Conservation (phyloP, 768 basidiomycete genomes). For the Tulasnella calospora region DNA sequence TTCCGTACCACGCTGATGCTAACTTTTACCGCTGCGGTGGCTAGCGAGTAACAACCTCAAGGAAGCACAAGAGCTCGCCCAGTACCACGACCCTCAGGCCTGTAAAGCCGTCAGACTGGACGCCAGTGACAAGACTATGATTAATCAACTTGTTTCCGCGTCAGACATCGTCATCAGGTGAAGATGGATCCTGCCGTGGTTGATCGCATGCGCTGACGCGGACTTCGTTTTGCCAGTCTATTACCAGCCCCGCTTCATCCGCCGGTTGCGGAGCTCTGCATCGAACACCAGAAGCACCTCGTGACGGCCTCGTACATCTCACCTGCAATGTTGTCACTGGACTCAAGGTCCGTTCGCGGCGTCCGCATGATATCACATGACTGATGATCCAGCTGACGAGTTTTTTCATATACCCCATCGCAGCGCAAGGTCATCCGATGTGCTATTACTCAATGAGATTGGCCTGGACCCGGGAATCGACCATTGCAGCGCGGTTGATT, state of each 20-base stretch:
- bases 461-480: slow-evolving; percentile 87
- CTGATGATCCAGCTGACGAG: background rate
- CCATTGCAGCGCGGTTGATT: slow-evolving; percentile 75
- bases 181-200: background rate
- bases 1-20: background rate
- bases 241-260: slow-evolving; percentile 74
- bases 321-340: slow-evolving; percentile 61
- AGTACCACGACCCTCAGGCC: slow-evolving; percentile 43
- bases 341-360: slow-evolving; percentile 48
- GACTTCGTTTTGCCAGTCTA: slow-evolving; percentile 46
- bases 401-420: background rate
- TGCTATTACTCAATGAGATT: slow-evolving; percentile 83
- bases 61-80: slow-evolving; percentile 49
- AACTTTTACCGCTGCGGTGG: background rate
- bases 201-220: background rate
- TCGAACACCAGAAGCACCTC: slow-evolving; percentile 63
- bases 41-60: slow-evolving; percentile 66
- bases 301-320: slow-evolving; percentile 92
- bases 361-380: too few species aligned
- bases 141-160: slow-evolving; percentile 50
- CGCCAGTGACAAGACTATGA: slow-evolving; percentile 44
- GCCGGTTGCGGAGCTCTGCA: slow-evolving; percentile 64
- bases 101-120: slow-evolving; percentile 52
- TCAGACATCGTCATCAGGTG: slow-evolving; percentile 85
- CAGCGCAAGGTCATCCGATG: slow-evolving; percentile 57